Conservation (phyloP, 192 early-diverging fungal species). For the Backusella circina region DNA sequence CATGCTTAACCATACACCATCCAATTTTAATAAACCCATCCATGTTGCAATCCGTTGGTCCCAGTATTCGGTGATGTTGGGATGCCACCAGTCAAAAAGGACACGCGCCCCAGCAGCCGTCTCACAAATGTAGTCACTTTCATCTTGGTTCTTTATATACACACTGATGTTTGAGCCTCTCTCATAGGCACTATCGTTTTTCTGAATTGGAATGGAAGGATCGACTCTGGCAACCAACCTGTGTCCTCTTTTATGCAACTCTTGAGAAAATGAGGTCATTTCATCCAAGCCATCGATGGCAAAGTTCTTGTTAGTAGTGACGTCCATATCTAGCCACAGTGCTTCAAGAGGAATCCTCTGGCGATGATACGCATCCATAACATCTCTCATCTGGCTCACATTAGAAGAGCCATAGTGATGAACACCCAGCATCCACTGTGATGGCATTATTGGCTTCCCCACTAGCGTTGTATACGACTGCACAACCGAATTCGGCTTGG, state of each 20-base stretch:
- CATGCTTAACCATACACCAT: conserved; percentile 66
- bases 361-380: conserved; percentile 46
- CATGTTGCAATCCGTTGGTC: conserved; percentile 34
- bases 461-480: conserved; percentile 54
- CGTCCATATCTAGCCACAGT: conserved; percentile 65
- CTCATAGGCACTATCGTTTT: conserved; percentile 47
- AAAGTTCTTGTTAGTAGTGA: conserved; percentile 59
- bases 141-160: conserved; percentile 47
- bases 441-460: conserved; percentile 56
- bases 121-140: neutral
- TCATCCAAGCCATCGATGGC: conserved; percentile 48
- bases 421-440: conserved; percentile 28
- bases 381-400: conserved; percentile 46
- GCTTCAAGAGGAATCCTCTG: conserved; percentile 45
- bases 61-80: conserved; percentile 48
- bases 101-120: conserved; percentile 51
- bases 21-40: conserved; percentile 9
- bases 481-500: conserved; percentile 38
- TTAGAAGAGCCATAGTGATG: conserved; percentile 49
- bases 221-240: conserved; percentile 59
- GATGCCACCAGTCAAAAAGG: conserved; percentile 62
- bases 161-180: conserved; percentile 44
- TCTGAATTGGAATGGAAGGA: conserved; percentile 50
- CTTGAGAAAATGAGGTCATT: conserved; percentile 39
- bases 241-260: conserved; percentile 45